Evolutionary conservation across 179 eudicot species (phyloP), one percentile per base, ranked within the genome.

Genomic region (Amaranthus tricolor): DNA sequence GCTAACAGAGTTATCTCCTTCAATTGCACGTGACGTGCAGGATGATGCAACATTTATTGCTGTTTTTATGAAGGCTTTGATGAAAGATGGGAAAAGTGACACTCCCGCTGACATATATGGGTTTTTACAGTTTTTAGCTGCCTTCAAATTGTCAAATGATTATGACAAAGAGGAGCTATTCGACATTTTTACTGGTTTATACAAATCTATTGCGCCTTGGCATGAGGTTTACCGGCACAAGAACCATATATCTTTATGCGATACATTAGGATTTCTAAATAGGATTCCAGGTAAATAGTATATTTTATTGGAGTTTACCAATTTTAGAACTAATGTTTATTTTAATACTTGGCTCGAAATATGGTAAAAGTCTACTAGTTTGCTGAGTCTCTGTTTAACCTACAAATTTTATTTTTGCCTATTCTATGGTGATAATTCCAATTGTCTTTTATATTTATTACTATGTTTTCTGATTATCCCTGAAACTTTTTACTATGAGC

Each of bases 101-200:
- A 66, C 52, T 50, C 59, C 57, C 19, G 21, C 43, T 58, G 85
- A 78, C 40, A 76, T 75, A 55, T 75, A 79, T 59, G 76, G 74
- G 21, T 80, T 82, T 79, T 40, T 85, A 62, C 71, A 77, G 72
- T 66, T 82, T 71, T n/a, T 85, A 17, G 82, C 66, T 7, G 56
- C 76, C 65, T 85, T 75, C 75, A 75, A 72, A 62, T 2, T 77
- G 44, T 53, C 71, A 16, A 64, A 65, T 58, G 65, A 66, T 24
- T 77, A 31, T 70, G 19, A 57, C 55, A 56, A 9, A 20, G 31
- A 80, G 40, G 84, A 80, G 52, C 74, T 82, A 72, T 20, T 82
- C 60, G 71, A 24, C 20, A 78, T 86, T 16, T 55, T 80, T 51
- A 80, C 73, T 58, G 43, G n/a, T 49, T 79, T 77, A 31, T 63